These are phyloP conservation scores for Mycena floridula DNA, from an alignment of 768 basidiomycete genomes.

Conservation along the genomic window DNA sequence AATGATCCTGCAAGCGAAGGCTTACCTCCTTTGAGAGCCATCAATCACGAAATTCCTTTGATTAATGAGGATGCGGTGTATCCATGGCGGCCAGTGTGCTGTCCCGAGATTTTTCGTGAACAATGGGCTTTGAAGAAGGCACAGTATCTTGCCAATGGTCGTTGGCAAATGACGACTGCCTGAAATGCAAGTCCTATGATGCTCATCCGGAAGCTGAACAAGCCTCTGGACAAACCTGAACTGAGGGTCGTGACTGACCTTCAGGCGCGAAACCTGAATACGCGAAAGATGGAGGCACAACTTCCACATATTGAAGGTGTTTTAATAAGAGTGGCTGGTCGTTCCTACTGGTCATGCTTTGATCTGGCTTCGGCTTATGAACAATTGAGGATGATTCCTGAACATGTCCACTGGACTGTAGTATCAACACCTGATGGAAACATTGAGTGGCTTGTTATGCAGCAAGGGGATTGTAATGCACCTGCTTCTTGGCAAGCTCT, in stretches of 20 bases:
- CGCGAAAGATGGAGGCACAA: conserved; percentile 18
- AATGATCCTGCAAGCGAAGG: conserved; percentile 19
- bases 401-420: conserved; percentile 18
- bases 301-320: conserved; percentile 22
- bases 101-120: conserved; percentile 27
- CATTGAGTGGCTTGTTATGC: conserved; percentile 33
- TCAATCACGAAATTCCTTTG: conserved; percentile 37
- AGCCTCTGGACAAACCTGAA: conserved; percentile 10
- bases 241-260: conserved; percentile 26
- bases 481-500: conserved; percentile 35
- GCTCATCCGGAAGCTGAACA: conserved; percentile 19
- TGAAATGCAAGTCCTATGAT: conserved; percentile 31
- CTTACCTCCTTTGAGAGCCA: conserved; percentile 27
- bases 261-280: conserved; percentile 30
- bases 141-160: conserved; percentile 20
- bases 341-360: conserved; percentile 19
- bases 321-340: conserved; percentile 12
- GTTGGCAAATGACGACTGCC: conserved; percentile 23
- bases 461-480: conserved; percentile 26
- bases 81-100: conserved; percentile 26
- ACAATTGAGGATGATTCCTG: conserved; percentile 23
- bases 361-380: conserved; percentile 32
- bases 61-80: conserved; percentile 27
- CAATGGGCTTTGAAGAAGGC: conserved; percentile 25
- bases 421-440: conserved; percentile 36